Base-by-base conservation (phyloP, 257 asterid species). In the Plantago major region DNA sequence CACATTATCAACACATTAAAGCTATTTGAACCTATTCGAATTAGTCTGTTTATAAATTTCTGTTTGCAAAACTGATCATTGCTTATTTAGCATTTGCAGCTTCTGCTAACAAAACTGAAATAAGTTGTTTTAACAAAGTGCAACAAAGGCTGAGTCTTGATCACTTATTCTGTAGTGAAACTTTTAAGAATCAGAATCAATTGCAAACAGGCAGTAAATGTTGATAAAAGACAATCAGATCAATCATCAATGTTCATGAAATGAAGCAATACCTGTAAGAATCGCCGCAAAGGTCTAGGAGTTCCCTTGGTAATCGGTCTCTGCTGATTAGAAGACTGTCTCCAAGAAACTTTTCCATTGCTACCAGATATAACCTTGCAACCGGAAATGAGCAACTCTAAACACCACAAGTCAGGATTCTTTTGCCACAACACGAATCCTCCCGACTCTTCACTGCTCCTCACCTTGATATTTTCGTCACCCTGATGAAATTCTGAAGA, bases 371-470 rank as follows among this genome's bases (percentile, higher is more conserved):
- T 91, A 43, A 91, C 92, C 62, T 88, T 91, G 61, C 96, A 86
- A 0, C 98, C 98, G 0, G 90, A 79, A 14, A 91, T 86, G 0
- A 81, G 89, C 46, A 88, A 45, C 68, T 91, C 96, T 9, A 91
- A 55, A 63, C 90, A 86, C 96, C 98, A 91, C 1, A 71, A 61
- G 17, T 89, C 88, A 0, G 98, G 98, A 33, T 91, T 84, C 66
- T 86, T 86, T 70, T 88, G 98, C 98, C 98, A 91, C 37, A 91
- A 74, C 12, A 91, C 94, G 66, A 91, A 91, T 0, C 96, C 98
- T 11, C 96, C 96, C 0, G 79, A 38, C 63, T 88, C 95, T 65
- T 88, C 94, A 2, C 76, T 88, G 73, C 73, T 91, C 66, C 81
- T 79, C 15, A 77, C 79, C 68, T 84, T 82, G 3, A 84, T 95